Conservation (phyloP, 495 filamentous ascomycete genomes). For the Niebla homalea region DNA sequence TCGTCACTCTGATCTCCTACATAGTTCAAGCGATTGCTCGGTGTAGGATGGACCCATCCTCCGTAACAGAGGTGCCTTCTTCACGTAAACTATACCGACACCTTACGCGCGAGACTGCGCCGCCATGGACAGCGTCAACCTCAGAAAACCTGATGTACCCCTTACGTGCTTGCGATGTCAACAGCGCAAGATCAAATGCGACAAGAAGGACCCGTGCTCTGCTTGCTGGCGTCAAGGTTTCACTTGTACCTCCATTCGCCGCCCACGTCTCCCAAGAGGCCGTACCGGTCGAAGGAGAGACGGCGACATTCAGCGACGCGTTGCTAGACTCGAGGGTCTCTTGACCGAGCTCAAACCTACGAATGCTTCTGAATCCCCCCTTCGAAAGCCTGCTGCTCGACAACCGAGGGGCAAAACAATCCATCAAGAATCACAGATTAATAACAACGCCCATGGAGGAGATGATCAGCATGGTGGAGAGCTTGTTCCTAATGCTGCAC, state of each 20-base stretch:
- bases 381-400: background rate
- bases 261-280: background rate
- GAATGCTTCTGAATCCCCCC: background rate
- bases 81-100: too few species aligned
- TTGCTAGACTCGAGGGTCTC: background rate
- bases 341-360: background rate
- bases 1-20: too few species aligned
- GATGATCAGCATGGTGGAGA: background rate
- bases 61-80: too few species aligned
- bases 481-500: too few species aligned
- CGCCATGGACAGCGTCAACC: too few species aligned
- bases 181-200: background rate
- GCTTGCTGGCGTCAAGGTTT: background rate
- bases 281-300: background rate
- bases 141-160: background rate
- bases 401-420: background rate
- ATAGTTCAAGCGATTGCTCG: too few species aligned
- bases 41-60: too few species aligned
- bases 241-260: background rate
- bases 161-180: conserved; percentile 1
- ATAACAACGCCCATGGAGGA: background rate
- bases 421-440: background rate
- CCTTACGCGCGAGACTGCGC: too few species aligned
- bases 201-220: background rate
- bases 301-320: background rate